Evolutionary conservation across 148 eudicot genomes (phyloP), one percentile per base, ranked within the genome.

Genomic region (Rhododendron molle): DNA sequence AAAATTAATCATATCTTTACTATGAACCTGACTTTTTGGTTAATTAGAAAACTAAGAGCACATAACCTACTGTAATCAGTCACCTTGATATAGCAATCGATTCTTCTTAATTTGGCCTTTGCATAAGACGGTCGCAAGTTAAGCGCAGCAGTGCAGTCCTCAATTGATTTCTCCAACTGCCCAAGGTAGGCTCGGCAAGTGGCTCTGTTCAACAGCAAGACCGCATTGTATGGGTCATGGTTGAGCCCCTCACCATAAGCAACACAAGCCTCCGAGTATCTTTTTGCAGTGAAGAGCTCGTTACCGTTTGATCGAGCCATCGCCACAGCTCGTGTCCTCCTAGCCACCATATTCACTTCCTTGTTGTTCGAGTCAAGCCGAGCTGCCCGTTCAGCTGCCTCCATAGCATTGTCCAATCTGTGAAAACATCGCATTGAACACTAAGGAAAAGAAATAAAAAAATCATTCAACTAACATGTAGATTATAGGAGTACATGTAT

Each of bases 241-340:
- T 93, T 92, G 21, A 97, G 98, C 46, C 99, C 99, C 81, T 94
- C 93, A 1, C 92, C 93, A 84, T 97, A 97, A 18, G 98, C 98
- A 79, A 34, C 76, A 56, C 93, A 90, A 36, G 99, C 99, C 85
- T 97, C 99, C 0, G 88, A 44, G 90, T 91, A 93, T 62, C 88
- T 87, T 2, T 87, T 88, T 30, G 89, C 89, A 82, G 90, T 93
- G 88, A 97, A 97, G 26, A 94, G 87, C 30, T 92, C 92, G 60
- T 97, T 97, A 23, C 99, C 99, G 10, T 91, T 89, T 12, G 92
- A 86, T 79, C 99, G 93, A 28, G 99, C 95, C 44, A 85, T 76
- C 23, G 94, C 92, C 54, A 95, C 90, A 2, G 92, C 93, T 77
- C 88, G 88, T 7, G 93, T 91, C 78, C 89, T 92, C 86, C 93